A percentile compares a stretch with the other conserved stretches of the same genome.
phyloP scores from a whole-genome alignment of 345 rosid species.

The Arabis alpina region DNA sequence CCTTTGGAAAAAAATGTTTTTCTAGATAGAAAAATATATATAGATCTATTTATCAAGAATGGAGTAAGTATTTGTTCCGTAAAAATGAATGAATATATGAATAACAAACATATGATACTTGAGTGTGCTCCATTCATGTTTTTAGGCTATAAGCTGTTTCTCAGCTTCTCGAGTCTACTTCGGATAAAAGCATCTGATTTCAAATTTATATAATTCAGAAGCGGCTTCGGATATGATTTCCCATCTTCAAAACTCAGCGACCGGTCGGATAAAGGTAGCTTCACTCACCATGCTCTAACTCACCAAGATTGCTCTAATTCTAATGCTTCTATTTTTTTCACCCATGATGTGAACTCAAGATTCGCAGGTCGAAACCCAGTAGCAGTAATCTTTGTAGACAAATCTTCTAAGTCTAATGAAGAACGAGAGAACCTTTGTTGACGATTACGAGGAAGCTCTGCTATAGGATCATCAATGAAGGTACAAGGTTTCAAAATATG shows the following conservation, averaged over 20 bases:
- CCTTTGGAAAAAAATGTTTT: too few relatives aligned
- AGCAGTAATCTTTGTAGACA: constrained; percentile 25
- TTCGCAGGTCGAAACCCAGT: constrained; percentile 37
- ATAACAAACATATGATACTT: background rate
- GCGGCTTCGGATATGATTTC: constrained; percentile 20
- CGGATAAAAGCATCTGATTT: constrained; percentile 37
- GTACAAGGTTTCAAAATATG: constrained; percentile 47
- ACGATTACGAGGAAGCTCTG: constrained; percentile 27
- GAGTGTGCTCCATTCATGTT: background rate
- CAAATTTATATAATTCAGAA: constrained; percentile 33
- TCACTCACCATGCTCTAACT: constrained; percentile 18
- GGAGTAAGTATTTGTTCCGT: background rate
- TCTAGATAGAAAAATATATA: background rate
- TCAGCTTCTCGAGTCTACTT: constrained; percentile 38
- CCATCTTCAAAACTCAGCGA: constrained; percentile 8
- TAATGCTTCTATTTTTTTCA: constrained; percentile 40
- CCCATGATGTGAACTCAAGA: constrained; percentile 48
- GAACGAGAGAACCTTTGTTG: background rate
- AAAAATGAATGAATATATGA: background rate
- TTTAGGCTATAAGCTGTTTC: constrained; percentile 25
- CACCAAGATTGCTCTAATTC: too few relatives aligned
- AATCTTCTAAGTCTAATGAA: constrained; percentile 3
- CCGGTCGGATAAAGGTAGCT: constrained; percentile 11
- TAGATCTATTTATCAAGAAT: background rate
- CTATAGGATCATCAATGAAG: constrained; percentile 22